Conservation (phyloP, 768 basidiomycete species). For the Rhizopogon rudus region DNA sequence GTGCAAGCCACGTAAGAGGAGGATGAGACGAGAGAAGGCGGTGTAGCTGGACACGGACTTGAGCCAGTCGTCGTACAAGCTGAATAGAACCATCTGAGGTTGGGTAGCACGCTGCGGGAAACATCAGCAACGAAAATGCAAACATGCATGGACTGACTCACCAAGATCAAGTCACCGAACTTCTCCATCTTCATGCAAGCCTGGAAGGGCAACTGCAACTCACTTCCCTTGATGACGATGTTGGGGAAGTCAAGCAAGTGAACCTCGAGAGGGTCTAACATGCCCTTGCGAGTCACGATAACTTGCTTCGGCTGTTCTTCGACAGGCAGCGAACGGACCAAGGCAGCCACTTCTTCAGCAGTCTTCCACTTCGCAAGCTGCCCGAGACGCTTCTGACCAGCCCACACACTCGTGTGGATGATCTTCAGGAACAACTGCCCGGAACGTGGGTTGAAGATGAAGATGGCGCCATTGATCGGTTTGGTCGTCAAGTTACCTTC, state of each 20-base stretch:
- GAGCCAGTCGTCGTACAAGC: constrained; percentile 98
- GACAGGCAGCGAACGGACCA: constrained; percentile 96
- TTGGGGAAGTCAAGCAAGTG: constrained; percentile 99
- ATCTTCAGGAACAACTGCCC: constrained; percentile 98
- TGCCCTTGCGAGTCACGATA: constrained; percentile 99
- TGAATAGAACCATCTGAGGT: constrained; percentile 99
- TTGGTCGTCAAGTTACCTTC: constrained; percentile 99
- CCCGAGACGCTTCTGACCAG: constrained; percentile 98
- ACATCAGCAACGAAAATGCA: not conserved
- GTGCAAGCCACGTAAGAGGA: constrained; percentile 94
- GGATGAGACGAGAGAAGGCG: constrained; percentile 95
- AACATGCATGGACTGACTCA: constrained; percentile 23
- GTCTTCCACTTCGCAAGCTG: constrained; percentile 99
- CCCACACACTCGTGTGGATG: constrained; percentile 99
- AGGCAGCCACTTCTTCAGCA: constrained; percentile 98
- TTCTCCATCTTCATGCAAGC: constrained; percentile 99
- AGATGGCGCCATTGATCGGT: constrained; percentile 97
- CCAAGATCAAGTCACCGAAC: constrained; percentile 95
- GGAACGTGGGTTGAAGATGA: constrained; percentile 99
- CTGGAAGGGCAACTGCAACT: constrained; percentile 98
- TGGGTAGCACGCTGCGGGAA: constrained; percentile 79
- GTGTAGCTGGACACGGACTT: constrained; percentile 99
- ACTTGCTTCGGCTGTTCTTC: constrained; percentile 99
- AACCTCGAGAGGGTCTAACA: constrained; percentile 97
- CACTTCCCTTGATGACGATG: constrained; percentile 99